Evolutionary conservation across 2,329 filamentous ascomycete species (phyloP).

Genomic region (Penicillium olsonii): DNA sequence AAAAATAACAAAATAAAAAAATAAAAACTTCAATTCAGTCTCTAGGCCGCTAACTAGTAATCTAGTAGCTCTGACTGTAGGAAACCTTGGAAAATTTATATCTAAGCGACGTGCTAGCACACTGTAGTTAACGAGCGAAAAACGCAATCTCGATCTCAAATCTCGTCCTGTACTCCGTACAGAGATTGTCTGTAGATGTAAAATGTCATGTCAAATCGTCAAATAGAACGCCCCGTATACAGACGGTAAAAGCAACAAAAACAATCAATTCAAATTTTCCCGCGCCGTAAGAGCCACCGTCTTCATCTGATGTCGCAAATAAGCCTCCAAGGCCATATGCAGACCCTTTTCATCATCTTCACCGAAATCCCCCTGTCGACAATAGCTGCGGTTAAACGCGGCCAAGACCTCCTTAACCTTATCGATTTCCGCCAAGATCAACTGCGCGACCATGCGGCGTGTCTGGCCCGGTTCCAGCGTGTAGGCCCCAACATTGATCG

Average conservation of each 20-base stretch:
- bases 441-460: neutral
- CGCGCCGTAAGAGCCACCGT: constrained; percentile 1
- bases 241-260: neutral
- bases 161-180: neutral
- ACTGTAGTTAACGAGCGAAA: neutral
- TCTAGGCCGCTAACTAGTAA: no score
- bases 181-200: neutral
- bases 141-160: neutral
- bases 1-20: no score
- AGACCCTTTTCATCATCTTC: constrained; percentile 5
- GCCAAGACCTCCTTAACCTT: neutral
- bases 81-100: neutral
- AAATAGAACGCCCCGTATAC: neutral
- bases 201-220: neutral
- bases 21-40: no score
- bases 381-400: constrained; percentile 4
- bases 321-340: constrained; percentile 5
- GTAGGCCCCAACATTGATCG: constrained; percentile 4
- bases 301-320: constrained; percentile 4
- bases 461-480: constrained; percentile 2
- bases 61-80: neutral
- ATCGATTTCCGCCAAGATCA: neutral
- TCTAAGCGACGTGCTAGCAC: neutral
- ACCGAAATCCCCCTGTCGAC: neutral
- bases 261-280: neutral